Base-by-base conservation (phyloP, 192 early-diverging fungal species). In the Mortierella alpina region DNA sequence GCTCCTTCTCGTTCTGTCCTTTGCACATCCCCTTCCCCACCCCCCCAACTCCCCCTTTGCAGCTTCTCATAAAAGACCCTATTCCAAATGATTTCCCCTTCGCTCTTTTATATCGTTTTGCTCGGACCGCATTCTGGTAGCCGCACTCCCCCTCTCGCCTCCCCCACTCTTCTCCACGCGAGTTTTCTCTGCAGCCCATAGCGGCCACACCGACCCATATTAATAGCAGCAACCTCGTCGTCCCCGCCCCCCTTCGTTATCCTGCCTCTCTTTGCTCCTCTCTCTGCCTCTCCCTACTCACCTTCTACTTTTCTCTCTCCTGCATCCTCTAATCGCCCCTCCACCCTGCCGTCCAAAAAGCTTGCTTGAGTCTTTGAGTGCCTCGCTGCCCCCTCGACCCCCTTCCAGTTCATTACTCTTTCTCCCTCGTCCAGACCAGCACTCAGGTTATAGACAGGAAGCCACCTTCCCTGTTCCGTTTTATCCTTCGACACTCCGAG, bases 121-220 rank as follows among this genome's bases (percentile, higher is more conserved):
- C 59, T 42, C n/a, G 17, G 39, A 46, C 13, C 8, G 20, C 46
- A 12, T 52, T 22, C 14, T 66, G 31, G 40, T 45, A 15, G 53
- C 39, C 70, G 42, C 54, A 44, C 31, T 31, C 31, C 31, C 31
- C 31, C 31, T 31, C 31, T 31, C 31, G 31, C 31, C 3, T 31
- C 31, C 31, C 31, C 31, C 31, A 31, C 31, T 31, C 31, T 55
- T 31, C 54, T 72, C 70, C 70, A 72, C 70, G 70, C 70, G 70
- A 72, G 59, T 64, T 56, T 41, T 63, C 62, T 62, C 59, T 63
- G 59, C 62, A 61, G 59, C 54, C 41, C 49, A 50, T 58, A 23
- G 46, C 50, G 15, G 17, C 23, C 18, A 20, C 60, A 40, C 45
- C 55, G 11, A 47, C 20, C 22, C 17, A 50, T 55, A 44, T 55